Conservation (phyloP, 192 early-diverging fungal genomes). For the Podila epicladia region DNA sequence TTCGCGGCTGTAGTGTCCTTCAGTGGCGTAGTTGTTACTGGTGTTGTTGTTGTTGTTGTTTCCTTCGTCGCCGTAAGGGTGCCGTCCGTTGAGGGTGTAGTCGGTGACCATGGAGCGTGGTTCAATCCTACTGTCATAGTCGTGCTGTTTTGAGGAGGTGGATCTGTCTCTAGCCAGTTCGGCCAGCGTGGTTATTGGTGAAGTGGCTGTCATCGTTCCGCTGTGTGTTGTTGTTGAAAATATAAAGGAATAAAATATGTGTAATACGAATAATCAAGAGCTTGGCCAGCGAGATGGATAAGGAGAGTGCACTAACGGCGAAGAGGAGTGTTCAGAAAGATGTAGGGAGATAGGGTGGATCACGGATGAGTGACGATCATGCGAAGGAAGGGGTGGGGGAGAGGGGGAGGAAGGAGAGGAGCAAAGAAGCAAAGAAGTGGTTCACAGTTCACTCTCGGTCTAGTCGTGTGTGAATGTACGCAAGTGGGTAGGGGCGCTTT, state of each 20-base stretch:
- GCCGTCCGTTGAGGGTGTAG: conserved; percentile 13
- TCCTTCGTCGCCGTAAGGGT: conserved; percentile 4
- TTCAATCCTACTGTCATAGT: conserved; percentile 26
- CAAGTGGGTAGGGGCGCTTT: too few relatives aligned
- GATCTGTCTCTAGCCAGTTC: conserved; percentile 30
- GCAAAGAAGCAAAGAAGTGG: too few relatives aligned
- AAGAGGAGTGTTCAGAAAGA: too few relatives aligned
- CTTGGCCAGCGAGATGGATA: background rate
- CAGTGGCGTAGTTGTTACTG: conserved; percentile 7
- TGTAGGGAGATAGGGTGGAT: too few relatives aligned
- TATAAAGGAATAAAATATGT: background rate
- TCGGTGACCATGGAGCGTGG: conserved; percentile 22
- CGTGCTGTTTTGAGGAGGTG: conserved; percentile 18
- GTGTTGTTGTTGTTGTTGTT: conserved; percentile 13
- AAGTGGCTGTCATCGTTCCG: conserved; percentile 24
- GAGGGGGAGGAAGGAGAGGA: too few relatives aligned
- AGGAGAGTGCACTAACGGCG: background rate
- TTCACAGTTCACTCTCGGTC: too few relatives aligned
- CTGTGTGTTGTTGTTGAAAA: background rate
- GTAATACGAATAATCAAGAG: background rate
- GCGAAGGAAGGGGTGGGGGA: too few relatives aligned
- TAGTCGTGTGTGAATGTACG: too few relatives aligned
- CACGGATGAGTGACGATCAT: too few relatives aligned
- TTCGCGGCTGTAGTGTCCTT: background rate
- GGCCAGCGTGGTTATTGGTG: conserved; percentile 17